Evolutionary conservation across 225 moss, liverwort and hornwort species (phyloP), one percentile per base, ranked within the genome.

Genomic region (Antitrichia curtipendula): DNA sequence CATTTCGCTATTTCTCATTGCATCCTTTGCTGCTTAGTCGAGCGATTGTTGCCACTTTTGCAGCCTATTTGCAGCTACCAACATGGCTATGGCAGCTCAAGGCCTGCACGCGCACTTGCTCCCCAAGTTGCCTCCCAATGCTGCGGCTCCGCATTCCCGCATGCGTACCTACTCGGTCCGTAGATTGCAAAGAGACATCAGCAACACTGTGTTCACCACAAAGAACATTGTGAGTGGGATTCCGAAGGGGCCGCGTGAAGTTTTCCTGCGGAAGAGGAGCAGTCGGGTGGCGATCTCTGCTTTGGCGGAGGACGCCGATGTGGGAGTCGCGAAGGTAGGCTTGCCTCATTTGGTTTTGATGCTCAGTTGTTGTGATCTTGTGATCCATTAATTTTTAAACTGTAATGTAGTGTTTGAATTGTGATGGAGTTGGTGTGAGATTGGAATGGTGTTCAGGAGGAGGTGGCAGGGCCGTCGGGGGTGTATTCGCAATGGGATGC

Each of bases 401-500:
- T 80, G 41, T 29, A 25, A 58, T 80, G 41, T 20, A 43, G 2
- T 34, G 13, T 50, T 82, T 52, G 65, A 10, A n/a, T 82, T 81
- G 64, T 63, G 62, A 63, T 32, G 49, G 62, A 81, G 47, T 49
- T 29, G 81, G 47, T 64, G 66, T 38, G 36, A 38, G 65, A 28
- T 41, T 31, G 83, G 41, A 56, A 40, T 82, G 82, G 28, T 82
- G 53, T 82, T 40, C 57, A 70, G 70, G 70, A 69, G 68, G 87
- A 81, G 66, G 34, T 24, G 19, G 28, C 36, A 1, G 71, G 28
- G 8, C 64, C 72, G 25, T 85, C 45, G 27, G 52, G 53, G 38
- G 49, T 61, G 23, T 92, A 90, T 63, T 71, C 59, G 75, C 64
- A 88, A 68, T 97, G 95, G 97, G 95, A 96, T 69, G 29, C 86